Conservation (phyloP, 2,329 filamentous ascomycete genomes). For the Truncatella angustata region DNA sequence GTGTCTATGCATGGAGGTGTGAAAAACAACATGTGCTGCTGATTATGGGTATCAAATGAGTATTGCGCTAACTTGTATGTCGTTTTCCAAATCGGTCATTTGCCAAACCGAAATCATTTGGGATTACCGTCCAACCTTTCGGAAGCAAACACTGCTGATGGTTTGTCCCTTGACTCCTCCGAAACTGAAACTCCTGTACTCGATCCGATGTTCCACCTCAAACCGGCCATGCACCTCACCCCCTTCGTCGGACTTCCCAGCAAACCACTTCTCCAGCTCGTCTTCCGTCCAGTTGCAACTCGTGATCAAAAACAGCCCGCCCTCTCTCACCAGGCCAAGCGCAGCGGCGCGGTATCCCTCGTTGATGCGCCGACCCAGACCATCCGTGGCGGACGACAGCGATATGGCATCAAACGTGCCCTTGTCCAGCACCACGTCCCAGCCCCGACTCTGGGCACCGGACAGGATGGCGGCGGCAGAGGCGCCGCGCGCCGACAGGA, state of each 20-base stretch:
- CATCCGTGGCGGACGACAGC: conserved; percentile 58
- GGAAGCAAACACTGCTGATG: conserved; percentile 84
- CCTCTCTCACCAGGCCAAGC: conserved; percentile 63
- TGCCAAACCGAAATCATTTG: background rate
- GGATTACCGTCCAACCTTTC: conserved; percentile 35
- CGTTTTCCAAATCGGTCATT: background rate
- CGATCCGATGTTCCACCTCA: conserved; percentile 63
- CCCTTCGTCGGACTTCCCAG: conserved; percentile 33
- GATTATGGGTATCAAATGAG: conserved; percentile 6
- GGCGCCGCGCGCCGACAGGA: conserved; percentile 45
- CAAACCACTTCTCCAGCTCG: conserved; percentile 81
- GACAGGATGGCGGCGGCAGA: conserved; percentile 8
- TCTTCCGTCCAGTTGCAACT: conserved; percentile 98
- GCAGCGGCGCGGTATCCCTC: conserved; percentile 74
- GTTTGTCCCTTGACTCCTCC: conserved; percentile 85
- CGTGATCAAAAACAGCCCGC: conserved; percentile 79
- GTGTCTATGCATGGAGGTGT: background rate
- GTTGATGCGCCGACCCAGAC: conserved; percentile 58
- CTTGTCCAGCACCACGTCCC: conserved; percentile 95
- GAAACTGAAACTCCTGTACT: conserved; percentile 86
- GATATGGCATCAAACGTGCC: conserved; percentile 96
- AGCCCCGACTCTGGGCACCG: conserved; percentile 44
- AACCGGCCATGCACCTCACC: conserved; percentile 37
- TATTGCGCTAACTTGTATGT: background rate
- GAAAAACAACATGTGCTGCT: background rate